phyloP scores from a whole-genome alignment of 768 basidiomycete species.

The Lactarius trivialis region DNA sequence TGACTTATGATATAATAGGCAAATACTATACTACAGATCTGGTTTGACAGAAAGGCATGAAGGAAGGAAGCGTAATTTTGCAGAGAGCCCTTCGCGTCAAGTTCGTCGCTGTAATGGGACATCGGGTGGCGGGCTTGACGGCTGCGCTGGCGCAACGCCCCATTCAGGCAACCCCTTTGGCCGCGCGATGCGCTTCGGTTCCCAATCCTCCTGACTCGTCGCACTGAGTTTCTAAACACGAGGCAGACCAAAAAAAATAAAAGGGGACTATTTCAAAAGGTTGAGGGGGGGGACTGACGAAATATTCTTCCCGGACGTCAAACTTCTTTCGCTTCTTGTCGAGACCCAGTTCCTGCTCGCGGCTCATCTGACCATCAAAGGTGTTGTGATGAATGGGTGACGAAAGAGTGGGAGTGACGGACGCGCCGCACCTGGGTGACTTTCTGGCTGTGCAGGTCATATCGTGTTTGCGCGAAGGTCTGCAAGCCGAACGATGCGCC shows the following conservation, averaged over 20 bases:
- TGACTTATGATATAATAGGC: background rate
- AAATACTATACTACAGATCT: background rate
- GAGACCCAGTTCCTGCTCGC: conserved; percentile 72
- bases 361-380: conserved; percentile 45
- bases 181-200: conserved; percentile 75
- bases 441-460: conserved; percentile 81
- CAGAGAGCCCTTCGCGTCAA: background rate
- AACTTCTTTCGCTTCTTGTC: conserved; percentile 69
- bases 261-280: background rate
- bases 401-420: no score
- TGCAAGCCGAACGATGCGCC: conserved; percentile 79
- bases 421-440: conserved; percentile 50
- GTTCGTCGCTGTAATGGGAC: background rate
- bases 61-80: background rate
- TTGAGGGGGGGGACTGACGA: conserved; percentile 52
- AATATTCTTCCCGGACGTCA: conserved; percentile 94
- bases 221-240: conserved; percentile 55
- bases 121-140: conserved; percentile 26
- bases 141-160: conserved; percentile 74
- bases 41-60: background rate
- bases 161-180: conserved; percentile 89
- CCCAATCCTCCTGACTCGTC: conserved; percentile 67
- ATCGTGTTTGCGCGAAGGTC: conserved; percentile 81
- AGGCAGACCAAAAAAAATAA: background rate
- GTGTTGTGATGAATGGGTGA: background rate